Evolutionary conservation across 768 basidiomycete genomes (phyloP), one percentile per base, ranked within the genome.

Genomic region (Amanita rimosa): DNA sequence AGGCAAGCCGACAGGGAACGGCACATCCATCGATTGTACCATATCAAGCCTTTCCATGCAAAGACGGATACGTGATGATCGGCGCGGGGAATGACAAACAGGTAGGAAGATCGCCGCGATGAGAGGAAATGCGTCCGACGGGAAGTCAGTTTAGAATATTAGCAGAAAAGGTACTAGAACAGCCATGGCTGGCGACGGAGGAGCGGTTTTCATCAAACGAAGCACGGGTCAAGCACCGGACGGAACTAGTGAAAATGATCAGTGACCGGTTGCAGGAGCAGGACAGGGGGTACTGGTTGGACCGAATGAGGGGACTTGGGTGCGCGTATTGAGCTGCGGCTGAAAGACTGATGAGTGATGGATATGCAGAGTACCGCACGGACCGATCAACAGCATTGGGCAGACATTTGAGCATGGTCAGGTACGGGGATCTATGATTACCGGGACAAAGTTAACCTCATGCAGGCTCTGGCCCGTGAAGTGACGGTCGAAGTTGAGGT

Each of bases 21-120:
- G 79, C 87, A 0, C 94, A 97, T 62, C 88, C 94, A 11, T 92
- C 89, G 14, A 84, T 97, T 57, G 94, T 93, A 6, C 91, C 92
- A 2, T 95, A 94, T 66, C 88, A 93, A 62, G 88, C 82, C 3
- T 93, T 95, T 62, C 77, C 84, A 0, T 95, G 92, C 60, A 75
- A 79, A 58, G 81, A 91, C 57, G 88, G 90, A 26, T 93, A 81
- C 61, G 64, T 96, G 51, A 95, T 96, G 94, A 82, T 96, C 54
- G 92, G 91, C 39, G 91, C 88, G 6, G 93, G 89, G 4, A 95
- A 92, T 62, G 79, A 95, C 60, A 83, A 78, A 55, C 89, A 90
- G 75, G 87, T 84, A 55, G 43, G 53, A 38, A 44, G 11, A 19
- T 44, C 14, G 17, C 41, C 27, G 19, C 16, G 31, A 42, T 39